Base-by-base conservation (phyloP, 2,329 filamentous ascomycete species). In the Teratosphaeriaceae sp. region DNA sequence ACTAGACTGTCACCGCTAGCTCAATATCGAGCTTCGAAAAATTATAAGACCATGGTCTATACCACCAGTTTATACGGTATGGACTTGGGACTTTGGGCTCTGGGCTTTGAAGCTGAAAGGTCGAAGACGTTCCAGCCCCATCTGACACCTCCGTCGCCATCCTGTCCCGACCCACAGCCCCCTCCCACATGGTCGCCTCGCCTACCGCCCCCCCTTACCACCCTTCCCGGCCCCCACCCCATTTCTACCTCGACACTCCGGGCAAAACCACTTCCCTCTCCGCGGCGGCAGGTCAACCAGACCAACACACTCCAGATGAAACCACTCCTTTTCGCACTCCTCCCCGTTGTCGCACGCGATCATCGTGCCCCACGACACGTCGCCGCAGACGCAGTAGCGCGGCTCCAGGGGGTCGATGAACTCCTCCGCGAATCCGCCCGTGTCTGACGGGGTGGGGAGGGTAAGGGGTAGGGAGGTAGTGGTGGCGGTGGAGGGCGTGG, bases 261-360 rank as follows among this genome's bases (percentile, higher is more conserved):
- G 84, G 63, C 86, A 92, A 57, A 88, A 92, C 86, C 86, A 92
- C 64, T 88, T 88, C 2, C 82, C 82, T 23, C 83, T 84, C 15
- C 84, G 73, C 2, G 80, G 76, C 9, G 85, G 85, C 46, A 85
- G 78, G 19, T 80, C 76, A 5, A 73, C 70, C 24, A 92, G 69
- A 4, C 75, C 80, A 5, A 92, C 83, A 57, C 86, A 92, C 50
- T 80, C 79, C 30, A 92, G 73, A 60, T 92, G 86, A 62, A 90
- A 92, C 86, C 86, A 92, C 63, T 90, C 85, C 49, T 80, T 79
- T 54, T 86, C 81, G 66, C 86, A 92, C 65, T 84, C 69, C 68
- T 86, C 82, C 34, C 78, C 71, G 56, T 88, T 88, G 57, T 90
- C 85, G 64, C 86, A 92, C 47, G 79, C 78, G 60, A 92, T 86